Percentiles rank a stretch among this genome's conserved stretches.
Evolutionary conservation across 768 basidiomycete species (phyloP).

Genomic region (Leucocoprinus leucothites): DNA sequence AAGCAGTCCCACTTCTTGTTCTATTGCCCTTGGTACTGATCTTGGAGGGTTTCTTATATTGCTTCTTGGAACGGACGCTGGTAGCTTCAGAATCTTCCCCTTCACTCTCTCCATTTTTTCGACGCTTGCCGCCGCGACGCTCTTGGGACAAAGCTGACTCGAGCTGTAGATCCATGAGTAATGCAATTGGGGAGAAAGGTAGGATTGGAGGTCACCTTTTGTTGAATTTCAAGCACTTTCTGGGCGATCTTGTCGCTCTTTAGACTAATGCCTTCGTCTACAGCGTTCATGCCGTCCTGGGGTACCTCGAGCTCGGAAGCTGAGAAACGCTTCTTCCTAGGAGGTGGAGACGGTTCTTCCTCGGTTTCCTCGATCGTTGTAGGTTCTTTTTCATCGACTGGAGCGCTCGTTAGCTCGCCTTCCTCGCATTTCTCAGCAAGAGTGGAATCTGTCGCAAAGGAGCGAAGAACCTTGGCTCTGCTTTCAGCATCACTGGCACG

Average conservation of each 20-base stretch:
- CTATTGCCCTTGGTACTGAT: slow-evolving; percentile 34
- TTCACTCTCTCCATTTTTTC: slow-evolving; percentile 37
- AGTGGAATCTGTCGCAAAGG: slow-evolving; percentile 78
- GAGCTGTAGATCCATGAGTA: slow-evolving; percentile 42
- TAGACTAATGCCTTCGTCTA: slow-evolving; percentile 80
- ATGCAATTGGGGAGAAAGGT: slow-evolving; percentile 6
- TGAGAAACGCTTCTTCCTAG: slow-evolving; percentile 78
- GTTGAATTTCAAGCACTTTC: slow-evolving; percentile 86
- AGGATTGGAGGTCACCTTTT: slow-evolving; percentile 60
- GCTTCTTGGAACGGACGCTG: slow-evolving; percentile 37
- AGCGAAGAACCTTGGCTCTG: slow-evolving; percentile 55
- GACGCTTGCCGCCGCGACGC: slow-evolving; percentile 28
- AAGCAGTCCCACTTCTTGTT: slow-evolving; percentile 59
- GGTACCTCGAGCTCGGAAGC: slow-evolving; percentile 59
- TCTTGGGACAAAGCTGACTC: slow-evolving; percentile 72
- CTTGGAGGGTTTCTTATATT: slow-evolving; percentile 21
- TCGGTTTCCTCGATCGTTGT: slow-evolving; percentile 43
- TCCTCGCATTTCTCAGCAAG: slow-evolving; percentile 62
- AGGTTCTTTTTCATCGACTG: slow-evolving; percentile 21
- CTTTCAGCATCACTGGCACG: slow-evolving; percentile 53
- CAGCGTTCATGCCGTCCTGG: slow-evolving; percentile 82
- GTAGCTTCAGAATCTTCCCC: slow-evolving; percentile 47
- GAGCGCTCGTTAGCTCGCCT: slow-evolving; percentile 27
- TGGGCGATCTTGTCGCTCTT: slow-evolving; percentile 86
- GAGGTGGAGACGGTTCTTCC: slow-evolving; percentile 33